These are phyloP conservation scores for Yamadazyma sp. DNA, from an alignment of 1,139 yeast species.

Conservation along the genomic window DNA sequence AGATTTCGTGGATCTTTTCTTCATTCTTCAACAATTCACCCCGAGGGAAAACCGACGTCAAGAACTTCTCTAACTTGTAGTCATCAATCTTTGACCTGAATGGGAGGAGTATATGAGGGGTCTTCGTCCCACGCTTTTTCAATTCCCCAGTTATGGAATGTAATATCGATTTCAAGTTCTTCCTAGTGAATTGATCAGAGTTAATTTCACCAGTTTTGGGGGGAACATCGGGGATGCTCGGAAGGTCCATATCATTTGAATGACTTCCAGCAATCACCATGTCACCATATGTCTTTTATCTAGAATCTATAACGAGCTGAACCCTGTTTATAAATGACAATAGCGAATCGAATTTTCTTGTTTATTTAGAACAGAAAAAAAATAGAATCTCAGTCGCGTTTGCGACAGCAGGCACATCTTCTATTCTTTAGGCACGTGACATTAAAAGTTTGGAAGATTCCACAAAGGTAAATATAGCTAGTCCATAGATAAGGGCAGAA, in stretches of 20 bases:
- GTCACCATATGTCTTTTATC: neutral
- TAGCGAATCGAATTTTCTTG: neutral
- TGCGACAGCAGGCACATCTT: neutral
- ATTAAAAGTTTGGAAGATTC: neutral
- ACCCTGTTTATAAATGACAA: neutral
- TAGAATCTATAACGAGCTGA: neutral
- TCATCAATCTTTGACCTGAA: conserved; percentile 68
- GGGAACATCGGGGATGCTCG: conserved; percentile 21
- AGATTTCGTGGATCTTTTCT: conserved; percentile 31
- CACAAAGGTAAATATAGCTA: neutral
- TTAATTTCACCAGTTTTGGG: conserved; percentile 14
- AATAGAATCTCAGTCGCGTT: neutral
- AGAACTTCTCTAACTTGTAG: conserved; percentile 50
- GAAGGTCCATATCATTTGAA: conserved; percentile 24
- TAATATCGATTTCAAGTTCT: conserved; percentile 61
- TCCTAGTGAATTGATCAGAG: conserved; percentile 53
- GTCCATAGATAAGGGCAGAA: too few species aligned
- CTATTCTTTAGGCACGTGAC: neutral
- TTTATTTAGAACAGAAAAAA: neutral
- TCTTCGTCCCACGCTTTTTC: conserved; percentile 55
- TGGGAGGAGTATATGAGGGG: conserved; percentile 67
- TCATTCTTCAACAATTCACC: conserved; percentile 42
- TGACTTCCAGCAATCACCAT: neutral
- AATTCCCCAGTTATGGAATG: conserved; percentile 67
- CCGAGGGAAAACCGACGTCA: conserved; percentile 52